Evolutionary conservation across 345 rosid genomes (phyloP).

Genomic region (Syzygium oleosum): DNA sequence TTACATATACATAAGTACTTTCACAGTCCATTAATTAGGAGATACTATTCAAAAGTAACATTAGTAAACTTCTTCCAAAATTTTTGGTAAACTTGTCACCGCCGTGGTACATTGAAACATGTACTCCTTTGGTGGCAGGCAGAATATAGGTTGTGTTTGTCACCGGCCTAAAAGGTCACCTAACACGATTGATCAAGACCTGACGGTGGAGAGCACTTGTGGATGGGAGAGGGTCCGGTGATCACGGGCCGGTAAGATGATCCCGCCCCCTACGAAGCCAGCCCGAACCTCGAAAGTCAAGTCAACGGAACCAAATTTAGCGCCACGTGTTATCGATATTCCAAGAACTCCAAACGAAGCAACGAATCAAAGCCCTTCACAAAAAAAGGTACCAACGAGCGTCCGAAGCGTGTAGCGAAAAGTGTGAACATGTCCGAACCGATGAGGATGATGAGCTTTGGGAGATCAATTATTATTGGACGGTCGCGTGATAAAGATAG

Average conservation of each 20-base stretch:
- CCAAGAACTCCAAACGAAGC: background rate
- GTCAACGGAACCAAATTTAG: background rate
- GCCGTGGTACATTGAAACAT: background rate
- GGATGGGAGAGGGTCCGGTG: background rate
- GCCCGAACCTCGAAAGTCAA: background rate
- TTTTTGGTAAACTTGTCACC: background rate
- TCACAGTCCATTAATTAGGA: no score
- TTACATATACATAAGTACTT: no score
- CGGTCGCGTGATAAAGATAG: background rate
- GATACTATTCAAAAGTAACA: no score
- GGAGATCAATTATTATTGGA: background rate
- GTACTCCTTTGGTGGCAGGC: background rate
- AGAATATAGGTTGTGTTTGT: background rate
- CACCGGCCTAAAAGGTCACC: background rate
- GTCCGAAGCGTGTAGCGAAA: background rate
- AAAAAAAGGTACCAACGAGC: background rate
- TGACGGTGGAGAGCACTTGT: background rate
- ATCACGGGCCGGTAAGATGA: background rate
- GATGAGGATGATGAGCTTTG: background rate
- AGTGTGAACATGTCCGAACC: background rate
- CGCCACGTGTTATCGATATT: background rate
- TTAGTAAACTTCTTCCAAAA: no score
- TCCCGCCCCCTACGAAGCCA: background rate
- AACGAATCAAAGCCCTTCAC: background rate
- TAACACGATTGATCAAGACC: background rate